A percentile compares a stretch with the other conserved stretches of the same genome.
phyloP scores from a whole-genome alignment of 306 rosid species.

The Prunus padus region DNA sequence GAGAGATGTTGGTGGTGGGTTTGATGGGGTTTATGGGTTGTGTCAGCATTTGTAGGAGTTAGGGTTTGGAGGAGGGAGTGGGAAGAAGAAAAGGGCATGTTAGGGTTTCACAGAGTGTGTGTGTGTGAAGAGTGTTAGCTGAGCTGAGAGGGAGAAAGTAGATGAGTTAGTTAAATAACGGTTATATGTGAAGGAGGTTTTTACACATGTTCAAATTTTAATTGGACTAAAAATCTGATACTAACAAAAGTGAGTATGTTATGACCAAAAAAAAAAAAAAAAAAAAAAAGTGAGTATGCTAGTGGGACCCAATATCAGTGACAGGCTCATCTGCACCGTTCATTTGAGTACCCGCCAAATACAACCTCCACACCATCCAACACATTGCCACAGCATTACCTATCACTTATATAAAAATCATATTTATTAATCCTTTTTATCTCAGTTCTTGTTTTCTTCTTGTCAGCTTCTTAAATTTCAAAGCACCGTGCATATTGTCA shows the following conservation, averaged over 20 bases:
- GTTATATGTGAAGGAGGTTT: constrained; percentile 51
- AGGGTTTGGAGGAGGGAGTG: constrained; percentile 18
- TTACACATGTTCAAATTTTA: constrained; percentile 41
- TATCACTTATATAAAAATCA: no score
- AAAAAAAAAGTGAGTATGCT: neutral
- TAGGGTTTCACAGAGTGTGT: constrained; percentile 11
- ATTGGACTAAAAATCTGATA: neutral
- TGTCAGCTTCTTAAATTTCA: no score
- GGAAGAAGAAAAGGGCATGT: constrained; percentile 27
- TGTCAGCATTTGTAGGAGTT: constrained; percentile 40
- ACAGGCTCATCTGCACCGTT: neutral
- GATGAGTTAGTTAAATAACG: constrained; percentile 16
- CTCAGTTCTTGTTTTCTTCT: no score
- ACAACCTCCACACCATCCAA: neutral
- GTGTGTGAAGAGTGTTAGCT: neutral
- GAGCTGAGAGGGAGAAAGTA: neutral
- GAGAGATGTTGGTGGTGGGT: constrained; percentile 24
- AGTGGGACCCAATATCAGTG: neutral
- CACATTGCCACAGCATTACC: no score
- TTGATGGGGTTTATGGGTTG: constrained; percentile 34
- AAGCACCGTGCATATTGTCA: neutral
- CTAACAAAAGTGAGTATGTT: no score
- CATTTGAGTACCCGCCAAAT: neutral
- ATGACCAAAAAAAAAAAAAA: no score
- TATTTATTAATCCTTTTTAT: no score